phyloP scores from a whole-genome alignment of 805 yeast genomes.

The Blastobotrys parvus region DNA sequence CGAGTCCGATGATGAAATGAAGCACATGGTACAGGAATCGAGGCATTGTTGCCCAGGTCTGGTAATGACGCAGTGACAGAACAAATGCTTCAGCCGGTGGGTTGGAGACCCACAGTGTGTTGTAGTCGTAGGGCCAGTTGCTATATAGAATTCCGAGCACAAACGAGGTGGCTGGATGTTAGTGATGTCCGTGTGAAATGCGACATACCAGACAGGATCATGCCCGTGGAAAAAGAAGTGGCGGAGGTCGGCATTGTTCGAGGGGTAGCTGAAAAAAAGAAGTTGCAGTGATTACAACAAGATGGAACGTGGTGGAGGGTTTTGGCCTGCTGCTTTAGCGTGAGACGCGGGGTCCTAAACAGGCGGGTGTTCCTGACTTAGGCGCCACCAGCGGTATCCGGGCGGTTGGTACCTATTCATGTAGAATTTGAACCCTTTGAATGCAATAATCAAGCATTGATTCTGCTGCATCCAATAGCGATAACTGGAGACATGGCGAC shows the following conservation, averaged over 20 bases:
- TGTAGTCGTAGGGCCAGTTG: conserved; percentile 75
- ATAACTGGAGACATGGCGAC: too few relatives aligned
- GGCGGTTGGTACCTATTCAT: too few relatives aligned
- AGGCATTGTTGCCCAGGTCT: conserved; percentile 63
- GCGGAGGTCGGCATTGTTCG: conserved; percentile 28
- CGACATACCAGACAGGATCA: conserved; percentile 17
- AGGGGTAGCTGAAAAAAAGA: too few relatives aligned
- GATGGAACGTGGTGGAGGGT: too few relatives aligned
- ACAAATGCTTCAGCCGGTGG: conserved; percentile 47
- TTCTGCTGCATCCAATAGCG: too few relatives aligned
- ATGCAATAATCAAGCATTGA: too few relatives aligned
- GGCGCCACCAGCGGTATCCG: too few relatives aligned
- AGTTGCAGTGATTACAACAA: too few relatives aligned
- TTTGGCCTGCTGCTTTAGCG: too few relatives aligned
- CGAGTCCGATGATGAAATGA: conserved; percentile 54
- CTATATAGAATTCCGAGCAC: conserved; percentile 70
- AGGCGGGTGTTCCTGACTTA: too few relatives aligned
- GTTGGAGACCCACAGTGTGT: conserved; percentile 57
- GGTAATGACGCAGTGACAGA: conserved; percentile 64
- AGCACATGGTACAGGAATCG: conserved; percentile 47
- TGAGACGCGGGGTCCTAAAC: too few relatives aligned
- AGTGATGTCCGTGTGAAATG: conserved; percentile 14
- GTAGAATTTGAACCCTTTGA: too few relatives aligned
- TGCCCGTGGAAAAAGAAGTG: conserved; percentile 27
- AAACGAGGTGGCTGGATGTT: conserved; percentile 49